These are phyloP conservation scores for Oryza officinalis DNA, from an alignment of 176 grass and related monocot species.

Conservation along the genomic window DNA sequence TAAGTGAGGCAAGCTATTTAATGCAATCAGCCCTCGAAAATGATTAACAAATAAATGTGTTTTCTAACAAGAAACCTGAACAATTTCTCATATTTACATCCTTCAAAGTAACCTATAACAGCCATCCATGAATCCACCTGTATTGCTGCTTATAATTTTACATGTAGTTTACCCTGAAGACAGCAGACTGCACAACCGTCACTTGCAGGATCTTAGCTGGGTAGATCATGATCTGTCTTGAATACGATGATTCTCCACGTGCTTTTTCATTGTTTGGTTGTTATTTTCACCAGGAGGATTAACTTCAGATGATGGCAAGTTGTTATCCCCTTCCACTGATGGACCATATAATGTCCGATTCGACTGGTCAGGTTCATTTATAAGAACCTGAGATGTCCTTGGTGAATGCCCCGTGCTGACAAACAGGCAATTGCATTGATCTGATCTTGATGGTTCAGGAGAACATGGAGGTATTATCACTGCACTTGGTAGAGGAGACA, in stretches of 20 bases:
- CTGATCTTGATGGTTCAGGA: slow-evolving; percentile 31
- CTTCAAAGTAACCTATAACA: slow-evolving; percentile 27
- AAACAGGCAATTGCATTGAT: slow-evolving; percentile 44
- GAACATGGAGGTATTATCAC: slow-evolving; percentile 41
- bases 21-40: neutral
- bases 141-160: slow-evolving; percentile 22
- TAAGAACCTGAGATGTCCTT: slow-evolving; percentile 42
- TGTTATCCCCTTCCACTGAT: slow-evolving; percentile 19
- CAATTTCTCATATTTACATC: slow-evolving; percentile 47
- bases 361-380: slow-evolving; percentile 43
- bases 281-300: slow-evolving; percentile 31
- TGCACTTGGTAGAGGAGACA: neutral
- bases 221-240: slow-evolving; percentile 20
- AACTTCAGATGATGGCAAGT: slow-evolving; percentile 17
- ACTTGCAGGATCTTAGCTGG: slow-evolving; percentile 13
- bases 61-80: slow-evolving; percentile 21
- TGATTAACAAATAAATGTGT: neutral
- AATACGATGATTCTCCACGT: slow-evolving; percentile 19
- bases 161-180: slow-evolving; percentile 5
- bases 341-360: slow-evolving; percentile 32
- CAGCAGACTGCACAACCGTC: neutral
- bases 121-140: neutral
- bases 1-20: neutral
- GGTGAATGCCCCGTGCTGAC: slow-evolving; percentile 32
- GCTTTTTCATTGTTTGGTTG: slow-evolving; percentile 40